Evolutionary conservation across 257 asterid genomes (phyloP), one percentile per base, ranked within the genome.

Genomic region (Asclepias syriaca): DNA sequence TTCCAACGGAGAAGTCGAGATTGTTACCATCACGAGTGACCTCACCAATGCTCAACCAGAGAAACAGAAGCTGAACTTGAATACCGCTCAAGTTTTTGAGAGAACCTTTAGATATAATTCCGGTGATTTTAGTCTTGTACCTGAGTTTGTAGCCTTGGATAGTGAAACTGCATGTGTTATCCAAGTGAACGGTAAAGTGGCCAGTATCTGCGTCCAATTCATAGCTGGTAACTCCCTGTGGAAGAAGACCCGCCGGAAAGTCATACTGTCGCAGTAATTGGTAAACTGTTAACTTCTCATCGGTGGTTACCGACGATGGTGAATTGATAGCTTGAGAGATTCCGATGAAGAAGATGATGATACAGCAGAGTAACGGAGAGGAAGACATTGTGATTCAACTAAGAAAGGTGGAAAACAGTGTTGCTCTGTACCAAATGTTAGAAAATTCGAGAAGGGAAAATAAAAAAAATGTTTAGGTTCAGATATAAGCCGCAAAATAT

Each of bases 191-290:
- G 5, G 88, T 51, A 83, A 93, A 93, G 29, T 83, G 70, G 0
- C 98, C 98, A 37, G 96, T 86, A 85, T 76, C n/a, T 15, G 73
- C 13, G 86, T 93, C 87, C 10, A 93, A 78, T 37, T 84, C 85
- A 80, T 90, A 93, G 86, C 79, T 22, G n/a, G 83, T 81, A 34
- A 87, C 93, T 34, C 97, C 97, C 39, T 63, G 32, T 3, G 98
- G 97, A 16, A 93, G 92, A 70, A 93, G 81, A 0, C 98, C 98
- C 3, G 63, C 69, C 6, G 98, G 98, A 37, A 90, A 90, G 29
- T 71, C 91, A 84, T 87, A 93, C 6, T 75, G 75, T 54, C 50
- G 77, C 70, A 90, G 80, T 3, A 77, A 81, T 3, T 90, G 80
- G 84, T 90, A 90, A 3, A 75, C 97, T 0, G 96, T 55, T 27